Base-by-base conservation (phyloP, 2,329 filamentous ascomycete genomes). In the Coniochaeta hoffmannii region DNA sequence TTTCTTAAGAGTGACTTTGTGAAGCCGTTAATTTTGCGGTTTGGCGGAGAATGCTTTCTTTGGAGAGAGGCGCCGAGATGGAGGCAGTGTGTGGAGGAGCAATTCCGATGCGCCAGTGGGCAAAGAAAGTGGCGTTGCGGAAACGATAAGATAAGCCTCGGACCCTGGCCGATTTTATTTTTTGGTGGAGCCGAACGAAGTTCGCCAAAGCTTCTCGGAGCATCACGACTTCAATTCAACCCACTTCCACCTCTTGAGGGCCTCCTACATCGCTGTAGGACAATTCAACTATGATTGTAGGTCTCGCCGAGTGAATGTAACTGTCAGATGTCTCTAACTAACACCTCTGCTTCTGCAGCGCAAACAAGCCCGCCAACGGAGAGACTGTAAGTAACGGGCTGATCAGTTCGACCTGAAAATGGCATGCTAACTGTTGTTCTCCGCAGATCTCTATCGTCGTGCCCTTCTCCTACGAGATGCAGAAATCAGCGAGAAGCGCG, bases 401-500 rank as follows among this genome's bases (percentile, higher is more conserved):
- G 2, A n/a, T 19, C 24, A 3, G 6, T 28, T 41, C 10, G 19
- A 24, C 17, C 8, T 24, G 19, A 6, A 7, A 46, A 28, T 11
- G 41, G 15, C 49, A 19, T 2, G 28, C 49, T 50, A 15, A 50
- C 49, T 10, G 11, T 19, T 2, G 3, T 34, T 8, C 6, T 9
- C 1, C 32, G n/a, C 17, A 50, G 49, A 97, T 71, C 85, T 99
- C 64, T 96, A 97, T 71, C 85, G 93, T 58, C 87, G 89, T 66
- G 93, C 94, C 35, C 80, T 97, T 56, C 86, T 90, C 22, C 82
- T 97, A 44, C 86, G 88, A 63, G 90, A 97, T 74, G 93, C 93
- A 59, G 93, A 96, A 66, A 95, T 95, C 61, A 89, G 88, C 56
- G 90, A 96, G 69, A 96, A 96, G 71, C 81, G 93, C 64, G 88